phyloP scores from a whole-genome alignment of 1,284 basidiomycete species.

The Ganoderma lingzhi region DNA sequence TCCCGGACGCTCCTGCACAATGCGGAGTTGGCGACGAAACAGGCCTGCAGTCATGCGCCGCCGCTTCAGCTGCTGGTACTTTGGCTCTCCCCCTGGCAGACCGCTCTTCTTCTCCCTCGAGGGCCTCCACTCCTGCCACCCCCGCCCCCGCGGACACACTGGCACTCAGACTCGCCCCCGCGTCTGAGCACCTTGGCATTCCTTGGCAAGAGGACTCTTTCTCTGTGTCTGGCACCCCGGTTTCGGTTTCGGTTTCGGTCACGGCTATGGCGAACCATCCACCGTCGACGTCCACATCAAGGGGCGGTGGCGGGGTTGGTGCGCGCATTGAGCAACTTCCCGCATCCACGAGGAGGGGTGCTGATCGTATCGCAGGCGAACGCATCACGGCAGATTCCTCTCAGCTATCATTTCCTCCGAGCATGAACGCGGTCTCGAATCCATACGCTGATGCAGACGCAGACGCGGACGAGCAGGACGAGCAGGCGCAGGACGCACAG shows the following conservation, averaged over 20 bases:
- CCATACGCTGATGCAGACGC: conserved; percentile 20
- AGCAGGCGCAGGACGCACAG: conserved; percentile 16
- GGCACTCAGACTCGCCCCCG: conserved; percentile 19
- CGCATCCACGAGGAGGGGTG: conserved; percentile 28
- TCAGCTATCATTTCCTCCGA: conserved; percentile 24
- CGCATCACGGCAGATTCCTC: conserved; percentile 26
- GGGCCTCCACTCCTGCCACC: conserved; percentile 28
- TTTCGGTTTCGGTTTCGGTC: not conserved
- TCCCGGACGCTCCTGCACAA: conserved; percentile 32
- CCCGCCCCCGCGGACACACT: conserved; percentile 19
- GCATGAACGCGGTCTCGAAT: conserved; percentile 24
- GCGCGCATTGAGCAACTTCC: conserved; percentile 24
- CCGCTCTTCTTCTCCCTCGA: conserved; percentile 32
- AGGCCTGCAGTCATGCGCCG: conserved; percentile 34
- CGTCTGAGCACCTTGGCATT: conserved; percentile 14
- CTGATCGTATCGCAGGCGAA: conserved; percentile 29
- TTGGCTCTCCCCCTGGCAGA: conserved; percentile 19
- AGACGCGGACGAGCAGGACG: conserved; percentile 29
- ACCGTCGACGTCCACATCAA: conserved; percentile 23
- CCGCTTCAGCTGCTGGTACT: conserved; percentile 32
- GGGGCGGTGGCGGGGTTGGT: conserved; percentile 24
- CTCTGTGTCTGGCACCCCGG: conserved; percentile 13
- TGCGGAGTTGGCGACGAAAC: conserved; percentile 34
- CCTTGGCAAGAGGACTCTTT: conserved; percentile 7
- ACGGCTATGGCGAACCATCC: conserved; percentile 25